Evolutionary conservation across 345 rosid genomes (phyloP).

Genomic region (Citropsis articulata): DNA sequence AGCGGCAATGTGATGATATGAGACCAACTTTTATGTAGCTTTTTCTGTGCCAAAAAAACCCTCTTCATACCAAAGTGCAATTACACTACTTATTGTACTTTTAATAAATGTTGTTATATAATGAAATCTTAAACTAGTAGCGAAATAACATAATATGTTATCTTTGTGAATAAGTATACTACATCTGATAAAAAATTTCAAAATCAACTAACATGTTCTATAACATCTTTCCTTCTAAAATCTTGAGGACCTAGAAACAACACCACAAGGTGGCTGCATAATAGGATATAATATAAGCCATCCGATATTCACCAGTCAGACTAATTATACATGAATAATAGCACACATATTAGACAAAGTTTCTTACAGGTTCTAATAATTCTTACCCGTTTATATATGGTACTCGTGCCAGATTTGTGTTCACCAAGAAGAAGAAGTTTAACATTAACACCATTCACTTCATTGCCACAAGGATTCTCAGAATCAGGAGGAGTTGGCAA

Average conservation of each 20-base stretch:
- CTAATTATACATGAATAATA: constrained; percentile 11
- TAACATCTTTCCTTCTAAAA: neutral
- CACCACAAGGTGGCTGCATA: neutral
- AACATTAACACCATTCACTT: constrained; percentile 14
- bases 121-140: neutral
- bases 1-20: neutral
- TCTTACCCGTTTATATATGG: constrained; percentile 79
- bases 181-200: neutral
- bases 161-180: neutral
- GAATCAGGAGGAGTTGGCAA: constrained; percentile 59
- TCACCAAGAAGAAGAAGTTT: constrained; percentile 76
- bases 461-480: constrained; percentile 29
- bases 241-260: neutral
- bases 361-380: neutral
- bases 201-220: neutral
- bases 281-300: too few relatives aligned
- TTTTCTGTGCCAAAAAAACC: too few relatives aligned
- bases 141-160: neutral
- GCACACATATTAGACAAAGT: neutral
- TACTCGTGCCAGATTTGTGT: constrained; percentile 75
- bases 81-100: neutral
- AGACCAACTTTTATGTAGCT: neutral
- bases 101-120: neutral
- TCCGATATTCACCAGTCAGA: neutral
- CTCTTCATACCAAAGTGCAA: neutral